Evolutionary conservation across 2,329 filamentous ascomycete genomes (phyloP).

Genomic region (Tolypocladium sp.): DNA sequence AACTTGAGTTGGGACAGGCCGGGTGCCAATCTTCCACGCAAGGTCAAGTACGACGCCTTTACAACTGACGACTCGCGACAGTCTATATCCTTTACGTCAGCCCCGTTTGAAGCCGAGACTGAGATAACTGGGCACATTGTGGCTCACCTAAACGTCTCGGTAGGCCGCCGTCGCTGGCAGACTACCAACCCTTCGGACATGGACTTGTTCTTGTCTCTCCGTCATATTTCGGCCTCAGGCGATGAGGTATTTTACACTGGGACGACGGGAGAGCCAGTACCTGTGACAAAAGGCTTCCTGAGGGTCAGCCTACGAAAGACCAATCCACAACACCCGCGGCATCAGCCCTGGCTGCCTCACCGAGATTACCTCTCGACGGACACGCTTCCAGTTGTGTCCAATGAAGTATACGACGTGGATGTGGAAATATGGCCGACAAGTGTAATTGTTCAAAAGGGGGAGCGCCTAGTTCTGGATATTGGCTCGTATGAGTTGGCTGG

Average conservation of each 20-base stretch:
- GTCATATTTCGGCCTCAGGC: constrained; percentile 44
- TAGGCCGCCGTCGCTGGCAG: constrained; percentile 38
- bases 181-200: constrained; percentile 38
- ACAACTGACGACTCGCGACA: background rate
- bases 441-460: constrained; percentile 21
- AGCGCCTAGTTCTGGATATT: background rate
- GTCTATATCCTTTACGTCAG: background rate
- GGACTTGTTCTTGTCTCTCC: constrained; percentile 54
- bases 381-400: constrained; percentile 41
- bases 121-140: constrained; percentile 63
- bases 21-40: no score
- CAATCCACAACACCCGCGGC: constrained; percentile 31
- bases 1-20: constrained; percentile 5
- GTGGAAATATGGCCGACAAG: constrained; percentile 59
- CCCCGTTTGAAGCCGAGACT: constrained; percentile 46
- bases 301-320: constrained; percentile 47
- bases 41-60: constrained; percentile 37
- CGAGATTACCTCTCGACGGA: constrained; percentile 50
- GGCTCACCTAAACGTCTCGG: constrained; percentile 55
- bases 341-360: constrained; percentile 30
- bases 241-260: constrained; percentile 56
- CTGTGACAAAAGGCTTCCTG: constrained; percentile 56
- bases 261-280: constrained; percentile 54
- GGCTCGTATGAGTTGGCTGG: background rate
- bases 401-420: constrained; percentile 49